These are phyloP conservation scores for Pichia phayaonensis DNA, from an alignment of 805 yeast genomes.

Conservation along the genomic window DNA sequence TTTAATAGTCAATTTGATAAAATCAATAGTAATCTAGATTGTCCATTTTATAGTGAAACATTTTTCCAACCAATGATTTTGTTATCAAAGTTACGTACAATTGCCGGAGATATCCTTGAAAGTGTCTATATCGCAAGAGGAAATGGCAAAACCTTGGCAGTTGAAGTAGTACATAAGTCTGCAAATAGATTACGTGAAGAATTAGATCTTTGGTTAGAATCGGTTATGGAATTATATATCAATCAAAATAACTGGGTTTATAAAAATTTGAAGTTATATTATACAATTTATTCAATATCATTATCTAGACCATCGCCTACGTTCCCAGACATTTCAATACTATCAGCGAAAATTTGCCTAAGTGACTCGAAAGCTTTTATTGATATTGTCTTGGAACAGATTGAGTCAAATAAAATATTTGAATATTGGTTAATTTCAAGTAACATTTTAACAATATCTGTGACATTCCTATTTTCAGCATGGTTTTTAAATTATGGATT, in stretches of 20 bases:
- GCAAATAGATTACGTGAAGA: neutral
- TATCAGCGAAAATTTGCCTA: neutral
- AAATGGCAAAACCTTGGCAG: neutral
- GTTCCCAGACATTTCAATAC: neutral
- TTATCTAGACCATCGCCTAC: conserved; percentile 1
- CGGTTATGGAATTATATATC: neutral
- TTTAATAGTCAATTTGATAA: neutral
- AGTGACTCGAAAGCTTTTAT: conserved; percentile 26
- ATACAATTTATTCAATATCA: neutral
- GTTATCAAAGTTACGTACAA: neutral
- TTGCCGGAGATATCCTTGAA: conserved; percentile 1
- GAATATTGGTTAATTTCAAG: conserved; percentile 1
- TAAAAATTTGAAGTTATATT: neutral
- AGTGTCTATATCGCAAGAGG: conserved; percentile 1
- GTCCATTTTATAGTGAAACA: neutral
- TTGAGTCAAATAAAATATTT: neutral
- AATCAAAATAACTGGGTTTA: neutral
- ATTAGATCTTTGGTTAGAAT: conserved; percentile 1
- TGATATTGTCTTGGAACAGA: conserved; percentile 19
- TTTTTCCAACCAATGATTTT: neutral
- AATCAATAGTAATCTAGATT: neutral
- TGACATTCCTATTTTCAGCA: neutral
- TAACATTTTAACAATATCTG: neutral
- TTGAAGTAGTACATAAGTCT: neutral
- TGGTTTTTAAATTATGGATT: neutral